Evolutionary conservation across 352 stramenopile species (phyloP), one percentile per base, ranked within the genome.

Genomic region (Phytopythium mirpurense): DNA sequence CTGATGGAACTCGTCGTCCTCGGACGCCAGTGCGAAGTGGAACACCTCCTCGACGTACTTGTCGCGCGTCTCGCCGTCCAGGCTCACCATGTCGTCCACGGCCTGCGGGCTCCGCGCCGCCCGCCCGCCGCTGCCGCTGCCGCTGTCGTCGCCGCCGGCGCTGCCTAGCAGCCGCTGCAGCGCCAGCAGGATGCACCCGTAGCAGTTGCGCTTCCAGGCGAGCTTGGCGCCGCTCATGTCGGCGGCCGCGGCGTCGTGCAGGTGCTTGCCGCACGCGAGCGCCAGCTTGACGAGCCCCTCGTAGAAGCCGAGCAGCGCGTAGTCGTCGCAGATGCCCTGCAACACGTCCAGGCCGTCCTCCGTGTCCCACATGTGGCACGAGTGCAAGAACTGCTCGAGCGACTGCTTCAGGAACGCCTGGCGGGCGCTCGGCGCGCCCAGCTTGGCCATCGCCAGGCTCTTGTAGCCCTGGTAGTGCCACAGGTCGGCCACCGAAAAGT

Each of bases 381-480:
- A 83, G 23, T 85, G 86, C 38, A 89, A 57, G 42, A 94, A 93
- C 54, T 94, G 84, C 0, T 78, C 66, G 0, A 94, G 68, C 5
- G 84, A 90, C 40, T 90, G 77, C 31, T 82, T 68, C 15, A 93
- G 54, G 44, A 86, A 78, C 1, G 73, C 72, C 26, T 78, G 72
- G 16, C 80, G 81, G 8, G 77, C 79, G 47, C 78, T 77, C 4
- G 80, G 68, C 0, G 80, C 78, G 6, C 63, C 64, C 18, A 94
- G 60, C 53, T 91, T 90, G 0, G 84, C 84, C 56, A 78, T 82
- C 8, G 81, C 84, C n/a, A 94, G 54, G 26, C 73, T 87, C 68
- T 86, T 84, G 66, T 91, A 93, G 10, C 84, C 84, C 46, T 94
- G 84, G 59, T 91, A 93, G 57, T 91, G 78, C 68, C 76, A 89